Percentiles rank a stretch among this genome's conserved stretches.
Evolutionary conservation across 192 early-diverging fungal species (phyloP).

Genomic region (Chytriomyces hyalinus): DNA sequence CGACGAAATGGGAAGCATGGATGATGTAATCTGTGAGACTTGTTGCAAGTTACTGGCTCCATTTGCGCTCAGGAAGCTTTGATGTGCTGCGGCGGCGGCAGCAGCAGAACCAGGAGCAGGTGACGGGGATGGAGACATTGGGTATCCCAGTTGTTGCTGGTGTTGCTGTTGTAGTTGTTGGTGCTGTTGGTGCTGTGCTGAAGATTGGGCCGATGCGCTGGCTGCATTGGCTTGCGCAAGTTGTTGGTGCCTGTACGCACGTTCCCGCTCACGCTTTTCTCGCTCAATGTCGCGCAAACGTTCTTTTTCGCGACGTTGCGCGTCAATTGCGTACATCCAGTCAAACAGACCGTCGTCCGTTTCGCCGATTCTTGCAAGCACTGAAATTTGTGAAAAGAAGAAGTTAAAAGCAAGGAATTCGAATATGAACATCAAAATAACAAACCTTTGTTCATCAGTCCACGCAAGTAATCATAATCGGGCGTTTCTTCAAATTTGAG

Average conservation of each 20-base stretch:
- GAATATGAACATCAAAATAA: conserved; percentile 84
- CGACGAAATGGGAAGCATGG: not conserved
- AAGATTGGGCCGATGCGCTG: not conserved
- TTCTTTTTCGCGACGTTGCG: conserved; percentile 58
- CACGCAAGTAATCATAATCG: conserved; percentile 92
- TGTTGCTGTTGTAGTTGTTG: not conserved
- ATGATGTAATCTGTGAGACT: not conserved
- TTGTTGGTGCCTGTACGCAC: conserved; percentile 36
- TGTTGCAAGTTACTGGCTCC: conserved; percentile 4
- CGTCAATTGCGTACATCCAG: conserved; percentile 79
- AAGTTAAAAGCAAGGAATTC: conserved; percentile 59
- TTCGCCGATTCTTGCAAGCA: conserved; percentile 64
- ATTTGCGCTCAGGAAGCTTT: not conserved
- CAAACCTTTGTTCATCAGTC: conserved; percentile 80
- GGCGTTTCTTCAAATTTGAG: conserved; percentile 95
- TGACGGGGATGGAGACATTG: conserved; percentile 19
- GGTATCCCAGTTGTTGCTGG: not conserved
- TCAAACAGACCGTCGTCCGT: conserved; percentile 93
- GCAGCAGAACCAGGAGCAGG: not conserved
- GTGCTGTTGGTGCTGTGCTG: conserved; percentile 2
- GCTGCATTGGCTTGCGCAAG: not conserved
- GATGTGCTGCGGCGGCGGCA: not conserved
- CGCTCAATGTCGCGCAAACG: conserved; percentile 50
- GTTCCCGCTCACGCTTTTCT: conserved; percentile 44
- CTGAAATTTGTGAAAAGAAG: conserved; percentile 18